Conservation (phyloP, 2,329 filamentous ascomycete species). For the Penicillium griseofulvum region DNA sequence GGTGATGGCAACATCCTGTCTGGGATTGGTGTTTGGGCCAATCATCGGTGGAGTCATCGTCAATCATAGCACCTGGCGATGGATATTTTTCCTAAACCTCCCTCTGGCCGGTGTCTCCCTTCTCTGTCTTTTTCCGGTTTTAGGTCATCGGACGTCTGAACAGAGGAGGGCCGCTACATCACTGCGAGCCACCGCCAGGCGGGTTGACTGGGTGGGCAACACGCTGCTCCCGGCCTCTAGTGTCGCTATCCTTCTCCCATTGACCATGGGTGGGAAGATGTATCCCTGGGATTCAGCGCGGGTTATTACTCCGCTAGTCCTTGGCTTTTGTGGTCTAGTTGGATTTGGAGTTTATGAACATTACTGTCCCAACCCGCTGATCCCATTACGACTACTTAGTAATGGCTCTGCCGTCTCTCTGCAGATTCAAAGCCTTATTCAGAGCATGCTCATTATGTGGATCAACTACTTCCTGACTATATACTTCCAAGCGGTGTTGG, state of each 20-base stretch:
- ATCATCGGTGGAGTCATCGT: slow-evolving; percentile 30
- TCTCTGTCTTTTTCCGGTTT: slow-evolving; percentile 2
- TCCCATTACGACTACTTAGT: not conserved
- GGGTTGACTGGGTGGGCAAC: slow-evolving; percentile 6
- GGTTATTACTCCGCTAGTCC: not conserved
- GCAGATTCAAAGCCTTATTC: not conserved
- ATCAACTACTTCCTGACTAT: not conserved
- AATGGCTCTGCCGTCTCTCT: not conserved
- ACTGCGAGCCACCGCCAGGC: not conserved
- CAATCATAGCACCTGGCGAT: slow-evolving; percentile 22
- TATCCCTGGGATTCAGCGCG: slow-evolving; percentile 2
- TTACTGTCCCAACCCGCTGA: not conserved
- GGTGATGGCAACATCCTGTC: slow-evolving; percentile 21
- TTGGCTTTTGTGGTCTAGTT: not conserved
- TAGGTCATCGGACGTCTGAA: not conserved
- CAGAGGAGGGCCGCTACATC: not conserved
- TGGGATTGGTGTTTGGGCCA: slow-evolving; percentile 23
- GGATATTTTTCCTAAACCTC: slow-evolving; percentile 31
- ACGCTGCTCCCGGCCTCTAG: slow-evolving; percentile 5
- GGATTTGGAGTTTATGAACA: not conserved
- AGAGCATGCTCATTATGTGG: not conserved
- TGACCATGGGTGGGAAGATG: slow-evolving; percentile 5
- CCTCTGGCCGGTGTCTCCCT: slow-evolving; percentile 22
- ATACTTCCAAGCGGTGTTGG: not conserved
- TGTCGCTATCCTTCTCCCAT: slow-evolving; percentile 7